Base-by-base conservation (phyloP, 192 early-diverging fungal genomes). In the Thamnidium elegans region DNA sequence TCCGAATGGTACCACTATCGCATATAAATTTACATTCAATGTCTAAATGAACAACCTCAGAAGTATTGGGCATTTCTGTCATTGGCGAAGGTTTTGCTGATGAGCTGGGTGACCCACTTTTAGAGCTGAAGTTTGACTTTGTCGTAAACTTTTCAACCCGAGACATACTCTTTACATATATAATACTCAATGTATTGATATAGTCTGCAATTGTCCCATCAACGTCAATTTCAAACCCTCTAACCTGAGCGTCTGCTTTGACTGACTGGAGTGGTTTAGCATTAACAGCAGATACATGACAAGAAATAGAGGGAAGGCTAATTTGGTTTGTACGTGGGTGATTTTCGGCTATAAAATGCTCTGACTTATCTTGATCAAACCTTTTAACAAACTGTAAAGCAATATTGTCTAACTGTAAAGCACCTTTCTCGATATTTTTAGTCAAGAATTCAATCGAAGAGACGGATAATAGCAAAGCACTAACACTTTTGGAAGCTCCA, bases 211-310 rank as follows among this genome's bases (percentile, higher is more conserved):
- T 80, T 11, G 72, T 74, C 10, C 86, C 81, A 58, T 89, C 88
- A 34, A 92, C 67, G 42, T 91, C 86, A 8, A 92, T 61, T 50
- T 88, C 83, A 65, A 92, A 92, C 4, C 91, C 91, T 44, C 79
- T 76, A 3, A 91, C 84, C 3, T 78, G 63, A 1, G 87, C 83
- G 58, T 82, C 68, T n/a, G 86, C 72, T 6, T 65, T 67, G 7
- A 89, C 47, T 10, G 30, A 45, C 15, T 67, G 64, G n/a, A 65
- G 61, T 26, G 77, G 70, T 50, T 77, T 78, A 17, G 74, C 69
- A 11, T 59, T 73, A 9, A 55, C 72, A 8, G 72, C 65, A 15
- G 77, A 67, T 3, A 88, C 69, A 43, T 84, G 74, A 55, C 80
- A 81, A 4, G 72, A 73, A 26, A 87, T 82, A n/a, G 68, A 70